phyloP scores from a whole-genome alignment of 768 basidiomycete genomes.

The Lentinus tigrinus region DNA sequence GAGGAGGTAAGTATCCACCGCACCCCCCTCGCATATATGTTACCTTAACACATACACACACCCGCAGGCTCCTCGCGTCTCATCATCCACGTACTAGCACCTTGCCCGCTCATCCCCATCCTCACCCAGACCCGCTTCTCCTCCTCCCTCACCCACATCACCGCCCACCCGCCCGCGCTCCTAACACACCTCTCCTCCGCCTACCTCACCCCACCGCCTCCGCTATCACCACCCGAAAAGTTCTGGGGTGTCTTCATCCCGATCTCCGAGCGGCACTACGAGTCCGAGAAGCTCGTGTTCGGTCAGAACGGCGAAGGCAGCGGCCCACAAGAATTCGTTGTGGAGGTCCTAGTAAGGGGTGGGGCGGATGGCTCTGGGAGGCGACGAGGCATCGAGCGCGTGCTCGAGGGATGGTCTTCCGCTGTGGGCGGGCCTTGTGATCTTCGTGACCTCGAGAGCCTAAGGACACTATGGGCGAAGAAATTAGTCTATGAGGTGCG shows the following conservation, averaged over 20 bases:
- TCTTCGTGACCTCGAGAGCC: constrained; percentile 48
- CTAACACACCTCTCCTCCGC: constrained; percentile 65
- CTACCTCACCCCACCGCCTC: constrained; percentile 69
- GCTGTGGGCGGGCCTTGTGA: constrained; percentile 38
- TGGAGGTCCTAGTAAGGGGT: constrained; percentile 56
- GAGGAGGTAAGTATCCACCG: constrained; percentile 45
- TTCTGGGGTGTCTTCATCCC: constrained; percentile 83
- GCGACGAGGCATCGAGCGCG: constrained; percentile 56
- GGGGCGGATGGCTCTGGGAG: constrained; percentile 39
- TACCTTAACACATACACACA: not conserved
- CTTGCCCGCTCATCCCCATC: constrained; percentile 50
- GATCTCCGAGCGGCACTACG: constrained; percentile 56
- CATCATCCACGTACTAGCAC: constrained; percentile 53
- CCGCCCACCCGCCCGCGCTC: constrained; percentile 69
- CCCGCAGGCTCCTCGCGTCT: constrained; percentile 53
- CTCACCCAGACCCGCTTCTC: constrained; percentile 66
- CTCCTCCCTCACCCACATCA: constrained; percentile 58
- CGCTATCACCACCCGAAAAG: constrained; percentile 56
- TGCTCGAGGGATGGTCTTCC: constrained; percentile 61
- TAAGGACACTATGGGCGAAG: constrained; percentile 42
- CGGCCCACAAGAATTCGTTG: constrained; percentile 51
- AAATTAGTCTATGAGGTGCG: constrained; percentile 30
- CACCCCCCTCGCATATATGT: not conserved
- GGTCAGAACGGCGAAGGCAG: constrained; percentile 53
- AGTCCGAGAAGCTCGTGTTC: constrained; percentile 61